Evolutionary conservation across 129 eudicot species (phyloP).

Genomic region (Tagetes patula): DNA sequence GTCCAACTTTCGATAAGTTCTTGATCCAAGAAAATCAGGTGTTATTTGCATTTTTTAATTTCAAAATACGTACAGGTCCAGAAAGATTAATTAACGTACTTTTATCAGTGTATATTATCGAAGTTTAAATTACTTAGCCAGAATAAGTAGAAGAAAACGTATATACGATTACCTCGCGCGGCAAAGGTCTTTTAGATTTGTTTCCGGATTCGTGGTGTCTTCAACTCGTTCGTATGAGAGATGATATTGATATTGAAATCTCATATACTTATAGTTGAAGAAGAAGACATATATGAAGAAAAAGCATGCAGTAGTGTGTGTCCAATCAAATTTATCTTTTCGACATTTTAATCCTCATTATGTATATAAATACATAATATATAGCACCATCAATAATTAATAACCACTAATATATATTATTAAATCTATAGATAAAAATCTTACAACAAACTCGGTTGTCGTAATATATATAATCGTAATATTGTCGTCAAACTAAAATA

Average conservation of each 20-base stretch:
- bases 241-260: neutral
- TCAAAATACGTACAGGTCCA: neutral
- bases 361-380: no score
- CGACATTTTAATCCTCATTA: neutral
- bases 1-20: no score
- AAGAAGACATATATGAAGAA: slow-evolving; percentile 19
- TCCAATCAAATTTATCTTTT: slow-evolving; percentile 11
- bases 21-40: no score
- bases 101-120: neutral
- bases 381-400: no score
- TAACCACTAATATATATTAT: no score
- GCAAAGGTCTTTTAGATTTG: neutral
- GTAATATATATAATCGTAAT: no score
- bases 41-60: neutral
- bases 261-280: slow-evolving; percentile 28
- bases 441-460: no score
- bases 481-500: no score
- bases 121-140: no score
- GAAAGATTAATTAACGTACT: neutral
- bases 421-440: no score
- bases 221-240: slow-evolving; percentile 5
- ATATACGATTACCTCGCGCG: slow-evolving; percentile 20
- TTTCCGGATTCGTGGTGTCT: neutral
- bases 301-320: slow-evolving; percentile 3
- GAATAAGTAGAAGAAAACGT: slow-evolving; percentile 13